Percentiles rank a stretch among this genome's conserved stretches.
Conservation (phyloP, 192 early-diverging fungal genomes). For the Fimicolochytrium jonesii region DNA sequence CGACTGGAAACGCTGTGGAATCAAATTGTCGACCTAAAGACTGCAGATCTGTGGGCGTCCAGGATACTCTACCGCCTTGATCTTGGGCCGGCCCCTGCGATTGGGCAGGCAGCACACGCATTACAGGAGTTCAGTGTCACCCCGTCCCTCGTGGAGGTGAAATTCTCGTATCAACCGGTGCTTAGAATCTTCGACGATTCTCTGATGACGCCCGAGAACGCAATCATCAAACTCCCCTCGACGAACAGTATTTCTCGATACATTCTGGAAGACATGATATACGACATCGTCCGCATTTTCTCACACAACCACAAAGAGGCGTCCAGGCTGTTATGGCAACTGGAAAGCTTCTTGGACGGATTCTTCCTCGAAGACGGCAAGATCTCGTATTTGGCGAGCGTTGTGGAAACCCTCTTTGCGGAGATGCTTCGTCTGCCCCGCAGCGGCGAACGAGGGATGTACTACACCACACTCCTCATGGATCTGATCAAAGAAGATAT, state of each 20-base stretch:
- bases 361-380: conserved; percentile 35
- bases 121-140: conserved; percentile 27
- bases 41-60: conserved; percentile 26
- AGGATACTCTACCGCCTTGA: conserved; percentile 25
- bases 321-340: conserved; percentile 60
- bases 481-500: conserved; percentile 67
- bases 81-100: not conserved
- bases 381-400: conserved; percentile 46
- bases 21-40: conserved; percentile 27
- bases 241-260: conserved; percentile 48
- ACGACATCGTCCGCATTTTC: conserved; percentile 77
- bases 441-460: conserved; percentile 45
- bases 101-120: conserved; percentile 22
- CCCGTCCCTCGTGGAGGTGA: conserved; percentile 4
- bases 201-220: conserved; percentile 26
- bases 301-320: conserved; percentile 93
- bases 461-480: conserved; percentile 67
- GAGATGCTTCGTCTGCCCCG: conserved; percentile 57
- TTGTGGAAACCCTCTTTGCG: conserved; percentile 55
- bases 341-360: conserved; percentile 36
- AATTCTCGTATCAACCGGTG: conserved; percentile 35
- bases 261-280: conserved; percentile 75
- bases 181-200: conserved; percentile 49
- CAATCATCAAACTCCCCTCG: conserved; percentile 34
- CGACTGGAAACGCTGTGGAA: conserved; percentile 41